Evolutionary conservation across 1,284 basidiomycete genomes (phyloP), one percentile per base, ranked within the genome.

Genomic region (Moniliophthora roreri): DNA sequence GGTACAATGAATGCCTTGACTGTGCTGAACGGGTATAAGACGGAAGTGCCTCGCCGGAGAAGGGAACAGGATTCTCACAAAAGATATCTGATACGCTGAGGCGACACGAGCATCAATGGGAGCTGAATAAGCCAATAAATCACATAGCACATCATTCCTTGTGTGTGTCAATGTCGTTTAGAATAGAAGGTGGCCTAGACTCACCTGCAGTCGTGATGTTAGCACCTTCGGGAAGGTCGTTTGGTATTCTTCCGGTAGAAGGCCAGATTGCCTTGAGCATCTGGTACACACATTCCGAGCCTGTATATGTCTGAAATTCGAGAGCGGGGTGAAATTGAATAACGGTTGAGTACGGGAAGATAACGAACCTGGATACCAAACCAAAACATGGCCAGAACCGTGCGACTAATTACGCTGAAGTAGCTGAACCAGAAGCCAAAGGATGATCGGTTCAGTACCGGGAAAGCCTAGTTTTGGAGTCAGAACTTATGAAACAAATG

Each of bases 201-300:
- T 28, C 55, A 77, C 84, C 82, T 38, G 74, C 69, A 0, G 84
- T 82, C 2, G 87, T 91, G 49, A 90, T 87, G 53, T 85, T 76
- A 34, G 84, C 76, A 26, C 69, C 71, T 1, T 68, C 70, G 5
- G 87, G 71, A 3, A 93, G 75, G 45, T 73, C 78, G 63, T 92
- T 91, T 0, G 81, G 82, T 13, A 91, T 67, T 34, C 69, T 76
- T 1, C 78, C 79, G 52, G 84, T 76, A 3, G 83, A 83, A 0
- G 89, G 89, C 86, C 89, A 91, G 41, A 91, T 89, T 2, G 89
- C 85, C 64, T 86, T 85, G 45, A 91, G 73, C 82, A 89, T 89
- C 65, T 85, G 83, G 59, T 84, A 83, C 13, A 87, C 70, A 58
- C 81, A 83, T 66, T 87, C 79, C 16, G 82, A 82, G 2, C 84